Evolutionary conservation across 2,329 filamentous ascomycete genomes (phyloP).

Genomic region (Epichloe baconii): DNA sequence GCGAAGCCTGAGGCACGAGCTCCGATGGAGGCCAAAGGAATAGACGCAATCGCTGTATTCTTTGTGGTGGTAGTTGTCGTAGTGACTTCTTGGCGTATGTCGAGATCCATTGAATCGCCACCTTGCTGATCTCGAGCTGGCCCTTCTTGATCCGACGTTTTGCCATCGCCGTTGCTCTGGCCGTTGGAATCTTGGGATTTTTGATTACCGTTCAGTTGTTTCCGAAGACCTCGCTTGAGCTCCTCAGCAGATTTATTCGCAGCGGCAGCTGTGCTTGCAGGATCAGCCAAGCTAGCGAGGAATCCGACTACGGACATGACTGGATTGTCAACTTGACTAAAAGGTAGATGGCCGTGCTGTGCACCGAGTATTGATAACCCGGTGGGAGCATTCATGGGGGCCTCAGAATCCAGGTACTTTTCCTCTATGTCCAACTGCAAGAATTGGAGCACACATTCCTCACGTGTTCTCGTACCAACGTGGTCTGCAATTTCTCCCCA

Average conservation of each 20-base stretch:
- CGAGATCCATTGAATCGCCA: conserved; percentile 51
- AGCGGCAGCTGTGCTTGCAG: conserved; percentile 78
- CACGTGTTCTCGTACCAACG: conserved; percentile 78
- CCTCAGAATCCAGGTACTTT: conserved; percentile 79
- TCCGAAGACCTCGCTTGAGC: conserved; percentile 67
- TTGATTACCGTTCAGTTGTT: conserved; percentile 53
- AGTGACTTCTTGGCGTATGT: conserved; percentile 37
- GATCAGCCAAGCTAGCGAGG: conserved; percentile 80
- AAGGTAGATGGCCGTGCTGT: conserved; percentile 70
- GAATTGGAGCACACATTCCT: conserved; percentile 96
- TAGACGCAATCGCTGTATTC: conserved; percentile 48
- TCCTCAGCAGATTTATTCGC: conserved; percentile 79
- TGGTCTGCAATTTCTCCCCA: conserved; percentile 90
- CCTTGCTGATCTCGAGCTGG: conserved; percentile 18
- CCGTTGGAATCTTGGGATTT: conserved; percentile 40
- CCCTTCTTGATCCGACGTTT: background rate
- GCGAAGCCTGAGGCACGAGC: conserved; percentile 78
- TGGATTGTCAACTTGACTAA: conserved; percentile 87
- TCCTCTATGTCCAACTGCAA: conserved; percentile 94
- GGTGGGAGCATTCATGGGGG: conserved; percentile 34
- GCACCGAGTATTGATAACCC: conserved; percentile 56
- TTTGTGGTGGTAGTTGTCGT: conserved; percentile 37
- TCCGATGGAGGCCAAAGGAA: conserved; percentile 75
- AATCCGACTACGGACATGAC: conserved; percentile 95
- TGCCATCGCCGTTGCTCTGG: conserved; percentile 34